Base-by-base conservation (phyloP, 345 rosid genomes). In the Linum tenue region DNA sequence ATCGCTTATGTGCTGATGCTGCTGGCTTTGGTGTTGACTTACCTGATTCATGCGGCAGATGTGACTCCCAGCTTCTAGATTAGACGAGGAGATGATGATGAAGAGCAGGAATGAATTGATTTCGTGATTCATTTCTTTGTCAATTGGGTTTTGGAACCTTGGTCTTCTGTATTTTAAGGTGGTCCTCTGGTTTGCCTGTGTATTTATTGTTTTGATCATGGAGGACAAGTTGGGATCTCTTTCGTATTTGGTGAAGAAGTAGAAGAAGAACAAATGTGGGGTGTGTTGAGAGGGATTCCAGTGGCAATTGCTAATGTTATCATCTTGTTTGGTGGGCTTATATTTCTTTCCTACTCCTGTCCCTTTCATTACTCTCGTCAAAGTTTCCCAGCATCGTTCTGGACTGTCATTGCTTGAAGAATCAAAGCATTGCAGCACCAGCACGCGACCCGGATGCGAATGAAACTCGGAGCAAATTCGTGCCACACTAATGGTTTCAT, bases 1-100 rank as follows among this genome's bases (percentile, higher is more conserved):
- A 77, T 92, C 62, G 97, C 97, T 1, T 94, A 76, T 71, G 79
- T 84, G 79, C 80, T 90, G 58, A 90, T 90, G 99, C 39, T 83
- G 84, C 82, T 90, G 84, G 99, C 99, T 0, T 71, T 94, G 74
- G 91, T 79, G 68, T 85, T 94, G 67, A 94, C 97, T 2, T 94
- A 90, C 69, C 84, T 88, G 75, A 92, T 88, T 67, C 97, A 88
- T 69, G 57, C 73, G 0, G 79, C 77, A 8, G 85, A 83, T 68
- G 55, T 75, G 41, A 37, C 72, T 60, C 67, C 17, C 66, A 61
- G 15, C 60, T 69, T 65, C 60, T 76, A 55, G 73, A 8, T 57
- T 55, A 16, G 56, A 51, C 31, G 31, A 22, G 31, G 31, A 22
- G 31, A 22, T 22, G 50, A 5, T 43, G 10, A 43, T 14, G 59